Conservation (phyloP, 2,329 filamentous ascomycete species). For the Microdochium paspali region DNA sequence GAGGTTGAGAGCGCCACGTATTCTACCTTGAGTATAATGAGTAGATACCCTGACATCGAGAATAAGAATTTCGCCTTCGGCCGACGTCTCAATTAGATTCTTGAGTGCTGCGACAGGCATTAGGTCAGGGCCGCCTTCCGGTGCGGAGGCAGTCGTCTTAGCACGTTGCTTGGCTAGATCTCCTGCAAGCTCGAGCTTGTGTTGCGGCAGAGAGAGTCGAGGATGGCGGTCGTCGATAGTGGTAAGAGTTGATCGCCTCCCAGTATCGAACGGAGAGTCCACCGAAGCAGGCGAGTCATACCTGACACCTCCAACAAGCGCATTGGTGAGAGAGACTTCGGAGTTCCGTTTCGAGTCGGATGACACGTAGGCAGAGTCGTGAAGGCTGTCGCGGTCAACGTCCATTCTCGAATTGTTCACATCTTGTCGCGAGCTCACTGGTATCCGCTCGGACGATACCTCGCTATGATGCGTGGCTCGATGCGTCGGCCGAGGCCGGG, state of each 20-base stretch:
- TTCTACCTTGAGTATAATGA: conserved; percentile 66
- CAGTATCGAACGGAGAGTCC: conserved; percentile 22
- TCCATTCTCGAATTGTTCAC: conserved; percentile 25
- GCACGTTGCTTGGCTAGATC: conserved; percentile 24
- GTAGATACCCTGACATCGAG: conserved; percentile 83
- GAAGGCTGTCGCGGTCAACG: conserved; percentile 32
- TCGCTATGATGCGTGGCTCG: conserved; percentile 40
- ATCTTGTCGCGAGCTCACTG: conserved; percentile 12
- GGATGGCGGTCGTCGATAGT: conserved; percentile 41
- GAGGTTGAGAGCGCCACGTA: conserved; percentile 76
- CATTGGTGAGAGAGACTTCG: conserved; percentile 32
- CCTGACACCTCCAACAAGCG: conserved; percentile 29
- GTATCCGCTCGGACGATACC: conserved; percentile 22
- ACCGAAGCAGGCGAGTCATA: conserved; percentile 33
- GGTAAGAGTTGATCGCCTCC: conserved; percentile 22
- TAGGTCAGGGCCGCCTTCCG: conserved; percentile 39
- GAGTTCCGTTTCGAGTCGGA: conserved; percentile 44
- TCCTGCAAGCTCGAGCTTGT: conserved; percentile 29
- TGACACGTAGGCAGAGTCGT: conserved; percentile 46
- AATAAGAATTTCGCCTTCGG: conserved; percentile 46
- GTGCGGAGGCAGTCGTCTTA: conserved; percentile 41
- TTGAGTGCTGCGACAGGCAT: conserved; percentile 45
- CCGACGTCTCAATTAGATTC: conserved; percentile 38
- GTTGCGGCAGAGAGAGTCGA: conserved; percentile 43
- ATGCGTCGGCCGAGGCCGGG: conserved; percentile 33